Percentiles rank a stretch among this genome's conserved stretches.
phyloP scores from a whole-genome alignment of 768 basidiomycete species.

The Leccinum imitatum region DNA sequence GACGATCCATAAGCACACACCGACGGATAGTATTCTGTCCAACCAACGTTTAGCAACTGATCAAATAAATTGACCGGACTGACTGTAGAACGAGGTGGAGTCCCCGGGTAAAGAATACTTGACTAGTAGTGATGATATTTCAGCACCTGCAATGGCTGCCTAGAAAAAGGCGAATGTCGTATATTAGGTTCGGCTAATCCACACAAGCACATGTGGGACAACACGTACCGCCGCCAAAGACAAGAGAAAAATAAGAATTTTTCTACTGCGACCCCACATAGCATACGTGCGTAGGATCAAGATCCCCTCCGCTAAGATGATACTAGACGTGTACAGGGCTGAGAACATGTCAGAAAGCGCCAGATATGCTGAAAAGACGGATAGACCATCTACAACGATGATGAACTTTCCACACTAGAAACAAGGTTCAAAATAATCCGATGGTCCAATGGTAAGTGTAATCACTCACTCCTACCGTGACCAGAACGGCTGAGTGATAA shows the following conservation, averaged over 20 bases:
- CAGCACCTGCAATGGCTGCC: slow-evolving; percentile 14
- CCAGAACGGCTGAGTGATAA: slow-evolving; percentile 10
- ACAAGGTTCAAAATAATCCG: not conserved
- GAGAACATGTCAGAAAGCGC: not conserved
- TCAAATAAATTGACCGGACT: slow-evolving; percentile 4
- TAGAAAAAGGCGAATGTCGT: slow-evolving; percentile 1
- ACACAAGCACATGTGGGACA: not conserved
- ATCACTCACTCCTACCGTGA: slow-evolving; percentile 5
- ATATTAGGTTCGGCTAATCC: too few species aligned
- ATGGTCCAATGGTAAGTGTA: not conserved
- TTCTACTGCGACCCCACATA: slow-evolving; percentile 23
- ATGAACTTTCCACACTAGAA: slow-evolving; percentile 25
- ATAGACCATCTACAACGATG: slow-evolving; percentile 18
- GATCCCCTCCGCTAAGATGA: slow-evolving; percentile 5
- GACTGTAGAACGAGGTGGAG: slow-evolving; percentile 17
- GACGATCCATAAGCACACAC: slow-evolving; percentile 18
- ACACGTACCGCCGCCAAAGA: slow-evolving; percentile 17
- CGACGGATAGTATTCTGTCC: slow-evolving; percentile 23
- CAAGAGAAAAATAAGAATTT: slow-evolving; percentile 17
- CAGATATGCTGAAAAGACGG: not conserved
- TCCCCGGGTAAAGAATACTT: slow-evolving; percentile 18
- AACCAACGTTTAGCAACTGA: not conserved
- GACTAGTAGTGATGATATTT: not conserved
- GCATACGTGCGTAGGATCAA: slow-evolving; percentile 27
- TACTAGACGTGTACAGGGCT: slow-evolving; percentile 17